phyloP scores from a whole-genome alignment of 2,329 filamentous ascomycete genomes.

The Trichoderma guizhouense region DNA sequence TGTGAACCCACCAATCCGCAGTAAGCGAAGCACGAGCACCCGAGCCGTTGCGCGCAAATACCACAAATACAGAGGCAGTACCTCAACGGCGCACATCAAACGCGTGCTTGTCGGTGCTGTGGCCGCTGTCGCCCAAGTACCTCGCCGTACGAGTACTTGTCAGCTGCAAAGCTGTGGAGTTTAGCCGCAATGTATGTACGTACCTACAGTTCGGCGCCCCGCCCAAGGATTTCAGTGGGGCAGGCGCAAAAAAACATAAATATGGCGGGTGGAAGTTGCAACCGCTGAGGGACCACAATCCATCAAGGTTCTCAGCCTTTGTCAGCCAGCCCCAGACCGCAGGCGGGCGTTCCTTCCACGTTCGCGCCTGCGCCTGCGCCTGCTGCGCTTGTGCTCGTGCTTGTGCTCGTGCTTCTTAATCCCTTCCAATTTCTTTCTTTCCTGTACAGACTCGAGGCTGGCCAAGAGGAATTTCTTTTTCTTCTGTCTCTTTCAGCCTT shows the following conservation, averaged over 20 bases:
- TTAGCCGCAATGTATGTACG: neutral
- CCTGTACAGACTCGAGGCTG: neutral
- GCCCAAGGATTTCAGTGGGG: neutral
- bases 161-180: neutral
- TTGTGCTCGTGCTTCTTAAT: neutral
- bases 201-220: neutral
- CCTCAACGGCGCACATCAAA: neutral
- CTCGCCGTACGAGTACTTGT: neutral
- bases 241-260: neutral
- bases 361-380: constrained; percentile 5
- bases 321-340: constrained; percentile 11
- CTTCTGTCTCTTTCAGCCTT: neutral
- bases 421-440: neutral
- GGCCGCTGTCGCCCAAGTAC: neutral
- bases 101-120: neutral
- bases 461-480: neutral
- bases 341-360: constrained; percentile 12
- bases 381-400: neutral
- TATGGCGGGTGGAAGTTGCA: neutral
- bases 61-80: neutral
- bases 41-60: neutral
- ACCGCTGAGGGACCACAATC: constrained; percentile 19
- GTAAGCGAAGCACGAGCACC: neutral
- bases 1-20: neutral
- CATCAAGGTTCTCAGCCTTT: constrained; percentile 31